Conservation (phyloP, 2,329 filamentous ascomycete species). For the Xylariales sp. region DNA sequence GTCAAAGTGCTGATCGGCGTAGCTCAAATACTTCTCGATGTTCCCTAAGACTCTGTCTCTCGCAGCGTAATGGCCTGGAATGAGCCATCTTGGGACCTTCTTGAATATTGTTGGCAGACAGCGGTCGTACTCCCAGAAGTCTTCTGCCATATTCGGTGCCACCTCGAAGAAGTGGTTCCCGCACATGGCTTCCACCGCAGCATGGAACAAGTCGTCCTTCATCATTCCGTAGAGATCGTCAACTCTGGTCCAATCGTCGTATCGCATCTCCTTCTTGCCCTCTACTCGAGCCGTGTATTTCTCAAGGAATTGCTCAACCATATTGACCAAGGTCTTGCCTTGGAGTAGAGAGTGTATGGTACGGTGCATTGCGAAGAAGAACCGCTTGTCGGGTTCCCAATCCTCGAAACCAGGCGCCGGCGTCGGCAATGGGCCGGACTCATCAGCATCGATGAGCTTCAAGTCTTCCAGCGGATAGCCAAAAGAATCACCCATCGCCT, state of each 20-base stretch:
- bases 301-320: not conserved
- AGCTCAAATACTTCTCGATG: not conserved
- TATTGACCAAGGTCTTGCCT: not conserved
- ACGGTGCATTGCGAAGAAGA: not conserved
- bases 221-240: not conserved
- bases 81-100: not conserved
- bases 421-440: not conserved
- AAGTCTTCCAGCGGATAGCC: not conserved
- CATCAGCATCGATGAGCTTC: not conserved
- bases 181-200: not conserved
- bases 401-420: not conserved
- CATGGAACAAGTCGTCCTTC: not conserved
- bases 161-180: not conserved
- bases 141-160: not conserved
- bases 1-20: not conserved
- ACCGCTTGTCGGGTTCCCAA: not conserved
- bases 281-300: not conserved
- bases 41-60: not conserved
- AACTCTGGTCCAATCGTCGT: not conserved
- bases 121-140: slow-evolving; percentile 1
- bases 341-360: not conserved
- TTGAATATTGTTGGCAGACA: not conserved
- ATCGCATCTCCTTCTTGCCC: not conserved
- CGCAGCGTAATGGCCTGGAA: not conserved
- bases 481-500: not conserved